These are phyloP conservation scores for Sextonia rubra DNA, from an alignment of 164 flowering plant genomes.

Conservation along the genomic window DNA sequence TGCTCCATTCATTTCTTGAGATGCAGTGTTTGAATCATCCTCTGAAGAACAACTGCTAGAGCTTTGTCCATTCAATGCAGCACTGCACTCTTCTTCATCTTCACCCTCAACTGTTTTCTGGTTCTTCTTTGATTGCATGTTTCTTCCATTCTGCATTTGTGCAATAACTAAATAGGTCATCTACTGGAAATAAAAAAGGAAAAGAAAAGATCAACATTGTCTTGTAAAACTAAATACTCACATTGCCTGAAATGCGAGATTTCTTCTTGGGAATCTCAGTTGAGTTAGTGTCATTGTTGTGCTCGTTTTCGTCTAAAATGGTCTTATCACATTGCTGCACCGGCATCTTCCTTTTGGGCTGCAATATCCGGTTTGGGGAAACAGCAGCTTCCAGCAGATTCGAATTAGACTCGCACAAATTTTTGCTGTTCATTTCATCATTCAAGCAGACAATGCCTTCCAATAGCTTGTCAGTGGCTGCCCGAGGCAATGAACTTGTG, in stretches of 20 bases:
- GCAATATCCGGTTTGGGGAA: conserved; percentile 15
- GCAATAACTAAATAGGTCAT: not conserved
- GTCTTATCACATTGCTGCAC: conserved; percentile 4
- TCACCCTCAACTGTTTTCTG: conserved; percentile 21
- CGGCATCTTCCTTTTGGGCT: conserved; percentile 19
- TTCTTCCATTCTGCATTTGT: conserved; percentile 40
- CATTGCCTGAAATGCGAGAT: conserved; percentile 33
- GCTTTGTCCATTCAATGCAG: conserved; percentile 26
- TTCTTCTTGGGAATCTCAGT: conserved; percentile 45
- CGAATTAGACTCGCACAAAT: conserved; percentile 20
- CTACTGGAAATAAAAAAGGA: not conserved
- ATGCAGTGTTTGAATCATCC: conserved; percentile 48
- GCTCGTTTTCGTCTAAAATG: conserved; percentile 9
- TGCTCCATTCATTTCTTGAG: conserved; percentile 38
- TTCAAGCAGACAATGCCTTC: conserved; percentile 30
- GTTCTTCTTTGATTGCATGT: conserved; percentile 42
- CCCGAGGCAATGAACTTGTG: conserved; percentile 10
- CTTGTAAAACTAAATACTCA: conserved; percentile 25
- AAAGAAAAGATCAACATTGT: not conserved
- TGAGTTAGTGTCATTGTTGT: conserved; percentile 4
- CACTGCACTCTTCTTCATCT: conserved; percentile 32
- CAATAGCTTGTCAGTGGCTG: conserved; percentile 13
- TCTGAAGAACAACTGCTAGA: conserved; percentile 59
- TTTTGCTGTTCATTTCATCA: conserved; percentile 23
- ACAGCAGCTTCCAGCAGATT: conserved; percentile 12